Evolutionary conservation across 441 rosid species (phyloP).

Genomic region (Croton laevigatus): DNA sequence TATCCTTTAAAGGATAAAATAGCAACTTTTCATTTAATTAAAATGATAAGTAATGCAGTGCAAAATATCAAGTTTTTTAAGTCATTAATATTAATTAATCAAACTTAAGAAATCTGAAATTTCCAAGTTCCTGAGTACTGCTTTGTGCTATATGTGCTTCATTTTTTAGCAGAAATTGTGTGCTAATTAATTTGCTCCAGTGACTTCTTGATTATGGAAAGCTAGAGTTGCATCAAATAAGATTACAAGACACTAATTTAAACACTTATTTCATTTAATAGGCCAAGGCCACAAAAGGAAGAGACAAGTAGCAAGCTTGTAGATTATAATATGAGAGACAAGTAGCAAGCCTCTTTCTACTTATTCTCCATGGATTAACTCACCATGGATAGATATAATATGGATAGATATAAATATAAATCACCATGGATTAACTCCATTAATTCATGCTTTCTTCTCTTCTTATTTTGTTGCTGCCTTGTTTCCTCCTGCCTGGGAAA

Average conservation of each 20-base stretch:
- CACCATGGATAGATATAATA: too few species aligned
- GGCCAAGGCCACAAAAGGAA: constrained; percentile 15
- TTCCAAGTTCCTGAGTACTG: too few species aligned
- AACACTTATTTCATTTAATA: constrained; percentile 13
- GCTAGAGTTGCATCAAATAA: too few species aligned
- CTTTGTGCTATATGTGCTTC: too few species aligned
- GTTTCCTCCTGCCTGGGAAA: constrained; percentile 13
- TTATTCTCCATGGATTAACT: too few species aligned
- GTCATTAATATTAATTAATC: not conserved
- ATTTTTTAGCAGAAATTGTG: too few species aligned
- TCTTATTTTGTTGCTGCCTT: constrained; percentile 23
- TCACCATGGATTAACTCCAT: not conserved
- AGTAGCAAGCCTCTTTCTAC: not conserved
- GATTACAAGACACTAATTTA: not conserved
- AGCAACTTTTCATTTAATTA: too few species aligned
- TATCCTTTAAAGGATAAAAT: not conserved
- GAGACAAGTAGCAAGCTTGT: not conserved
- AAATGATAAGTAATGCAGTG: not conserved
- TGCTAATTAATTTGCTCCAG: too few species aligned
- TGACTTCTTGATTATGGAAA: too few species aligned
- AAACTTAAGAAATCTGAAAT: too few species aligned
- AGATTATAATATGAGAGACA: not conserved
- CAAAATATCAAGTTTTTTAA: not conserved
- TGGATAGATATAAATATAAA: not conserved
- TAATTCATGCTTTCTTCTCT: constrained; percentile 12